phyloP scores from a whole-genome alignment of 2,329 filamentous ascomycete species.

The Beauveria medogensis region DNA sequence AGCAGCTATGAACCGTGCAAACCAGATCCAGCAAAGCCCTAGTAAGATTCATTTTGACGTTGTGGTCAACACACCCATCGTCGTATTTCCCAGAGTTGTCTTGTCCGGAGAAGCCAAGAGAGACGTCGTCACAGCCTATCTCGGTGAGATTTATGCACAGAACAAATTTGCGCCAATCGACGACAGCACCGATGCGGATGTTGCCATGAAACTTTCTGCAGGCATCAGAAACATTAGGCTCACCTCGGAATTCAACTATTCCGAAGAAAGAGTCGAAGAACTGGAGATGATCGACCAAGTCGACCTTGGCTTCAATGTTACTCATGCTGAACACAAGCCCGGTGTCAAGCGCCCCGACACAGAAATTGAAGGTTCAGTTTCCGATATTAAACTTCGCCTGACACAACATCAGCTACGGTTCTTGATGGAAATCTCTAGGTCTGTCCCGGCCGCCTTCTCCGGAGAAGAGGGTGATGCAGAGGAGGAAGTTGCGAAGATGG shows the following conservation, averaged over 20 bases:
- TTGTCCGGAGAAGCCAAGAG: slow-evolving; percentile 60
- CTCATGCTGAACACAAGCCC: slow-evolving; percentile 76
- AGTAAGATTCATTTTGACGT: slow-evolving; percentile 92
- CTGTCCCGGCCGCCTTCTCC: slow-evolving; percentile 80
- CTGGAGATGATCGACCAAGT: slow-evolving; percentile 96
- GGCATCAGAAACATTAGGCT: slow-evolving; percentile 88
- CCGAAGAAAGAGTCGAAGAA: slow-evolving; percentile 65
- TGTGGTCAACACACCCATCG: slow-evolving; percentile 86
- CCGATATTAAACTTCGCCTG: slow-evolving; percentile 80
- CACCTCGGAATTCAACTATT: slow-evolving; percentile 82
- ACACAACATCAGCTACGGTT: slow-evolving; percentile 90
- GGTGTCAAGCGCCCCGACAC: slow-evolving; percentile 77
- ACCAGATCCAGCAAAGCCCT: slow-evolving; percentile 82
- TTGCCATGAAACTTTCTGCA: slow-evolving; percentile 82
- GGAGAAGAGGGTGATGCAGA: slow-evolving; percentile 59
- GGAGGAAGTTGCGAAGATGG: slow-evolving; percentile 65
- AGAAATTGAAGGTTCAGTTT: slow-evolving; percentile 87
- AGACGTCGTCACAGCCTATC: slow-evolving; percentile 82
- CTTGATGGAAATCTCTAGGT: slow-evolving; percentile 75
- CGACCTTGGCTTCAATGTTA: slow-evolving; percentile 86
- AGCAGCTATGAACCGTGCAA: slow-evolving; percentile 88
- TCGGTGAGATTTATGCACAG: slow-evolving; percentile 95
- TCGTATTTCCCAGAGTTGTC: slow-evolving; percentile 82
- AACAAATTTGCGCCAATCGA: slow-evolving; percentile 85
- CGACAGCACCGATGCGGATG: slow-evolving; percentile 61